Evolutionary conservation across 805 yeast species (phyloP), one percentile per base, ranked within the genome.

Genomic region (Kregervanrija pseudodelftensis): DNA sequence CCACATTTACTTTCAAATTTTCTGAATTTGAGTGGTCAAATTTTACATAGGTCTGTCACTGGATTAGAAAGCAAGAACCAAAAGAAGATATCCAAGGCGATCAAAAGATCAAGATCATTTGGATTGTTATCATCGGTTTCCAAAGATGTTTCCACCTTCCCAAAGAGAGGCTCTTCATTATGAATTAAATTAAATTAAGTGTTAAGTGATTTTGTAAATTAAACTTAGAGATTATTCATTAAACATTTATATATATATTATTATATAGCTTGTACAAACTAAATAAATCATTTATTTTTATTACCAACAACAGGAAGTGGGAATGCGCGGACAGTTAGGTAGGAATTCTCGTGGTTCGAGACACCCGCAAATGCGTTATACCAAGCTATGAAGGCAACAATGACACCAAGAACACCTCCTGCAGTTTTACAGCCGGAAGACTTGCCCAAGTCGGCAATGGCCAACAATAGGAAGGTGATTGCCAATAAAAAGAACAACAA

Each of bases 51-150:
- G 48, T 78, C 79, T 43, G 76, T 79, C 12, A 80, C 88, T 2
- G 89, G 91, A 4, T 72, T 86, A 49, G 73, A 69, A 35, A 73
- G 74, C 10, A 72, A 69, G 51, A 85, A 83, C 56, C 96, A 89
- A 60, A 79, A 77, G 57, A 72, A 74, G 53, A 65, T 89, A 54
- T 72, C 89, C 1, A 83, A 78, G 54, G 95, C 96, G 13, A 74
- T 89, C 39, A 80, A 85, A 59, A 74, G 96, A 54, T 81, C 90
- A 12, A 78, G 91, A 59, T 80, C 84, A 4, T 79, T 83, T 44
- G 97, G 96, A 0, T 70, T 88, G 48, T 68, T 89, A 60, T 80
- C 93, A 37, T 70, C 80, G 49, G 82, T 82, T n/a, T 89, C 85
- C 56, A 78, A 70, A 58, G 82, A 80, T 57, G 67, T 73, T 31